Base-by-base conservation (phyloP, 176 grass and related monocot genomes). In the Triticum urartu region DNA sequence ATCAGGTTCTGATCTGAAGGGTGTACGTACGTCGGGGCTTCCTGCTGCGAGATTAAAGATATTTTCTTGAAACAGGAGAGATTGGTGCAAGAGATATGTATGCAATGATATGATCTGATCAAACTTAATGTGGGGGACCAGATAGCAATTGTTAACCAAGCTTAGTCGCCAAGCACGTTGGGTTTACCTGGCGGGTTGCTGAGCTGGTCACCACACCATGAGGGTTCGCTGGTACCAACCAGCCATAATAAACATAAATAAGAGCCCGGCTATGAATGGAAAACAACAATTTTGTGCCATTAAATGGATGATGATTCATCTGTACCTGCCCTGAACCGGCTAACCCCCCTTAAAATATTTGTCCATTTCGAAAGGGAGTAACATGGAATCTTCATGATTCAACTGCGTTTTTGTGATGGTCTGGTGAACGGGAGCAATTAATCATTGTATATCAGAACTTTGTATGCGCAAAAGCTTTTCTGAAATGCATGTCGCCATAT, bases 381-480 rank as follows among this genome's bases (percentile, higher is more conserved):
- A 71, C 54, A 22, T 52, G 75, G 87, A 67, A 85, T 85, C 87
- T 89, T 34, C 68, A 67, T 75, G 77, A 43, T 85, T 67, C 59
- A 72, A 17, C 68, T 77, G 72, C 22, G 28, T 15, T 36, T 47
- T 36, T n/a, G 59, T 50, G 72, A 34, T 35, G 18, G 11, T 76
- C 7, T 25, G 1, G 18, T 21, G 38, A 61, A 20, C 64, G 5
- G 40, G 0, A 22, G 22, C 24, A 66, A 22, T 33, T 13, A 73
- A 43, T 24, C 56, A 86, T 77, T 39, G 52, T 60, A 74, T 61
- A 71, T 77, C 48, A 28, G 10, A 70, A 25, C 11, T 63, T 52
- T 38, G 59, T 17, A 25, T 34, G 18, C 48, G 15, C 42, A 45
- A 30, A 11, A 15, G 20, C 58, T 40, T 28, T 65, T 67, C 20